Base-by-base conservation (phyloP, 768 basidiomycete species). In the Coprinopsis marcescibilis region DNA sequence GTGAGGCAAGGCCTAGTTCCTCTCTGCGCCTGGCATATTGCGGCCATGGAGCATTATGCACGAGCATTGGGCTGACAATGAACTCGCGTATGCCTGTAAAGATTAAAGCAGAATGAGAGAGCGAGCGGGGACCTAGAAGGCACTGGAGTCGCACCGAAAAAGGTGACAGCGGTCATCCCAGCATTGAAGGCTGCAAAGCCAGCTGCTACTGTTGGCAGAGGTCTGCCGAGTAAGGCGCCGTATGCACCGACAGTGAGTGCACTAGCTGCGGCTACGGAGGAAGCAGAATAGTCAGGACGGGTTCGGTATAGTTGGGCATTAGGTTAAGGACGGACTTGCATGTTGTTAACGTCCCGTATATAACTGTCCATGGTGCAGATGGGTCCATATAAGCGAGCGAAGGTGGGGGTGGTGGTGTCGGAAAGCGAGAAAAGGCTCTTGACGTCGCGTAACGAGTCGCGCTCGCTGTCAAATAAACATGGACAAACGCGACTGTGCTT, bases 111-210 rank as follows among this genome's bases (percentile, higher is more conserved):
- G 38, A 43, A 41, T 53, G 21, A 33, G 34, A 10, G 15, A 37
- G 24, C 5, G 34, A 48, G n/a, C 1, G 30, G 12, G 25, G 17
- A 35, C 26, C n/a, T n/a, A n/a, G n/a, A n/a, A n/a, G n/a, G n/a
- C n/a, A n/a, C n/a, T n/a, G n/a, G n/a, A n/a, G 24, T 68, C 83
- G 45, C 49, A 91, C 91, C 75, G 63, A 93, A 92, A 66, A 93
- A 93, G 0, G 81, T 76, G 7, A 78, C 71, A 4, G 85, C 81
- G 8, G 78, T 83, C 14, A 90, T 66, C 19, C 80, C 81, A 37
- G 81, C 80, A 58, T 92, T 92, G 17, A 86, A 52, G 14, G 79
- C 82, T 48, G 89, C 77, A 29, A 80, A 75, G 10, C 75, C 56
- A 24, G 81, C 75, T 15, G 83, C 61, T 7, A 74, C 56, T 3